phyloP scores from a whole-genome alignment of 495 filamentous ascomycete species.

The Neurospora sp. region DNA sequence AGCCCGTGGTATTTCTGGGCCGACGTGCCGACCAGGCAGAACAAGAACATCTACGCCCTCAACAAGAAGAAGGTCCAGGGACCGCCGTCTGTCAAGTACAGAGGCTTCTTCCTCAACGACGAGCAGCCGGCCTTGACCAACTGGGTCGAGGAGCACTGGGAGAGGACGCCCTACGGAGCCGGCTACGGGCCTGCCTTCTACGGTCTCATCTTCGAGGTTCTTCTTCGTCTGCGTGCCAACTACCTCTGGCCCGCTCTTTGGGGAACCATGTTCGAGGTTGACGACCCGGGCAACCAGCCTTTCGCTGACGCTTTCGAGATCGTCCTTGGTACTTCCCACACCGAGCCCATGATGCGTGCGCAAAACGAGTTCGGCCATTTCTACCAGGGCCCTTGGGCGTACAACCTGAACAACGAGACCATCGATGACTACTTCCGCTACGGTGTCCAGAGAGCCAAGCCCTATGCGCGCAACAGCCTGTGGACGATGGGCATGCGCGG shows the following conservation, averaged over 20 bases:
- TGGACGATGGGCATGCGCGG: slow-evolving; percentile 71
- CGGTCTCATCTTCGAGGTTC: slow-evolving; percentile 58
- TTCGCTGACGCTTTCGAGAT: slow-evolving; percentile 64
- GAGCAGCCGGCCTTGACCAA: slow-evolving; percentile 62
- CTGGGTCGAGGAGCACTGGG: slow-evolving; percentile 46
- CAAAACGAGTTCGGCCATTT: slow-evolving; percentile 60
- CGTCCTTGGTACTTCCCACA: slow-evolving; percentile 62
- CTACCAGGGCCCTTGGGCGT: slow-evolving; percentile 52
- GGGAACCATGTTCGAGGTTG: slow-evolving; percentile 60
- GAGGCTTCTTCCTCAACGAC: slow-evolving; percentile 73
- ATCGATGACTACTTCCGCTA: slow-evolving; percentile 59
- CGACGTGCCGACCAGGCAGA: slow-evolving; percentile 49
- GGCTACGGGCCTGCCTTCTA: slow-evolving; percentile 58
- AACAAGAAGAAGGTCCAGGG: slow-evolving; percentile 45
- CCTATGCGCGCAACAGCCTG: slow-evolving; percentile 50
- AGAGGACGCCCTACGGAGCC: slow-evolving; percentile 41
- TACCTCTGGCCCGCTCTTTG: slow-evolving; percentile 69
- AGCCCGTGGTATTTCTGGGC: slow-evolving; percentile 73
- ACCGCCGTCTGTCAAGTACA: slow-evolving; percentile 59
- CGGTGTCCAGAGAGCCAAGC: slow-evolving; percentile 53
- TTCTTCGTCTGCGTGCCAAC: slow-evolving; percentile 60
- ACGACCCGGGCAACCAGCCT: slow-evolving; percentile 56
- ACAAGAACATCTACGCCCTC: slow-evolving; percentile 46
- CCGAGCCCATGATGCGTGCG: slow-evolving; percentile 63
- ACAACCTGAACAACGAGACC: slow-evolving; percentile 53